Conservation (phyloP, 1,139 yeast genomes). For the Nadsonia starkeyi-henricii region DNA sequence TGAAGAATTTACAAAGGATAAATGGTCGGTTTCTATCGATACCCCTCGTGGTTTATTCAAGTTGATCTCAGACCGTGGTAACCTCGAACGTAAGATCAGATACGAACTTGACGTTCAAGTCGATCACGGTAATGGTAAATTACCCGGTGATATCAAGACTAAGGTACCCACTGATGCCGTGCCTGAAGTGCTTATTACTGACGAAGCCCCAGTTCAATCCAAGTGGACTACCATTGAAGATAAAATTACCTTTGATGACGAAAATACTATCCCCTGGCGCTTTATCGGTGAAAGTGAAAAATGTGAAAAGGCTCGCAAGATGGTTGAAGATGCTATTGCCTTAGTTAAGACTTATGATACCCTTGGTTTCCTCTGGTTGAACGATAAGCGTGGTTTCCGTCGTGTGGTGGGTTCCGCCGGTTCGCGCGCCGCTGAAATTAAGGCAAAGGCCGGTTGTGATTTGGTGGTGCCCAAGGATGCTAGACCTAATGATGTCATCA, state of each 20-base stretch:
- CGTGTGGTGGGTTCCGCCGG: slow-evolving; percentile 72
- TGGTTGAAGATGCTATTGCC: slow-evolving; percentile 22
- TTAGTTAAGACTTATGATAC: slow-evolving; percentile 25
- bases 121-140: slow-evolving; percentile 36
- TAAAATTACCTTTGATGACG: slow-evolving; percentile 27
- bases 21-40: slow-evolving; percentile 31
- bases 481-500: slow-evolving; percentile 20
- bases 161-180: slow-evolving; percentile 34
- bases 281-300: slow-evolving; percentile 26
- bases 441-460: slow-evolving; percentile 43
- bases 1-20: slow-evolving; percentile 24
- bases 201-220: slow-evolving; percentile 12
- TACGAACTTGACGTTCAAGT: slow-evolving; percentile 45
- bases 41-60: slow-evolving; percentile 49
- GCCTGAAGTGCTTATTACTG: slow-evolving; percentile 22
- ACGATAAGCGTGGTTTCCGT: slow-evolving; percentile 35
- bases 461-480: slow-evolving; percentile 50
- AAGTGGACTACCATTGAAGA: slow-evolving; percentile 20
- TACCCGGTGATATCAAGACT: slow-evolving; percentile 12
- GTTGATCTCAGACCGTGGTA: slow-evolving; percentile 56
- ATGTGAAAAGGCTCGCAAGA: slow-evolving; percentile 20
- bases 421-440: slow-evolving; percentile 45
- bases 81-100: slow-evolving; percentile 44
- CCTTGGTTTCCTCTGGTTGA: slow-evolving; percentile 37
- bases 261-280: slow-evolving; percentile 24